Evolutionary conservation across 495 filamentous ascomycete genomes (phyloP).

Genomic region (Margaritispora aquatica): DNA sequence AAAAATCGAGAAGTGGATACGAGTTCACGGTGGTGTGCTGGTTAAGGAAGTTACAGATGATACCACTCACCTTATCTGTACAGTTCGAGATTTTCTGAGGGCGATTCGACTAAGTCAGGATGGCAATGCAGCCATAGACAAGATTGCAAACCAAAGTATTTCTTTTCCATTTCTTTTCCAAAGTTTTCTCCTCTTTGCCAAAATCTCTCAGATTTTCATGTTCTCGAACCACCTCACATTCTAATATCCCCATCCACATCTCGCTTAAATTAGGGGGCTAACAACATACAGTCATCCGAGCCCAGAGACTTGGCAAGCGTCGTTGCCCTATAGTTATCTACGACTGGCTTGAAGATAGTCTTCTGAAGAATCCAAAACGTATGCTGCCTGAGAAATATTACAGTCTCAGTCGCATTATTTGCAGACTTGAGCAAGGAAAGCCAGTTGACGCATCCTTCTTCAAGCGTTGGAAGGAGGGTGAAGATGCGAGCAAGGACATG

Average conservation of each 20-base stretch:
- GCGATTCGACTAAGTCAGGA: slow-evolving; percentile 13
- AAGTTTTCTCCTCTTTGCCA: too few relatives aligned
- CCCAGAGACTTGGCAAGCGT: slow-evolving; percentile 23
- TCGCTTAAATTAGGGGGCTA: neutral
- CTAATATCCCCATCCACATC: too few relatives aligned
- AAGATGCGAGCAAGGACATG: slow-evolving; percentile 16
- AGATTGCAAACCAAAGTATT: neutral
- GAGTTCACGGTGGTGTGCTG: slow-evolving; percentile 43
- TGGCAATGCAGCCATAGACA: neutral
- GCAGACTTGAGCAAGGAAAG: slow-evolving; percentile 26
- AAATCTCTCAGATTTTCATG: too few relatives aligned
- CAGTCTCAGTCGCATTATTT: slow-evolving; percentile 34
- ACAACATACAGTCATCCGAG: slow-evolving; percentile 35
- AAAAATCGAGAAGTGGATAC: slow-evolving; percentile 50
- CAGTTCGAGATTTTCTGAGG: slow-evolving; percentile 43
- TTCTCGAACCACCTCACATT: too few relatives aligned
- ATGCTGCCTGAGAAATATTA: slow-evolving; percentile 36
- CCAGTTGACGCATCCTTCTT: neutral
- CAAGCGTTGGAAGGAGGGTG: slow-evolving; percentile 23
- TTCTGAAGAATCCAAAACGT: slow-evolving; percentile 31
- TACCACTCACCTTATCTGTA: slow-evolving; percentile 56
- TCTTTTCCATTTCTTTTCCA: too few relatives aligned
- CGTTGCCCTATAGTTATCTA: slow-evolving; percentile 48
- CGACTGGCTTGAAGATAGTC: slow-evolving; percentile 57
- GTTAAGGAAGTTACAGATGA: slow-evolving; percentile 30